These are phyloP conservation scores for Sphagnum magellanicum DNA, from an alignment of 228 moss, liverwort and hornwort species.

Conservation along the genomic window DNA sequence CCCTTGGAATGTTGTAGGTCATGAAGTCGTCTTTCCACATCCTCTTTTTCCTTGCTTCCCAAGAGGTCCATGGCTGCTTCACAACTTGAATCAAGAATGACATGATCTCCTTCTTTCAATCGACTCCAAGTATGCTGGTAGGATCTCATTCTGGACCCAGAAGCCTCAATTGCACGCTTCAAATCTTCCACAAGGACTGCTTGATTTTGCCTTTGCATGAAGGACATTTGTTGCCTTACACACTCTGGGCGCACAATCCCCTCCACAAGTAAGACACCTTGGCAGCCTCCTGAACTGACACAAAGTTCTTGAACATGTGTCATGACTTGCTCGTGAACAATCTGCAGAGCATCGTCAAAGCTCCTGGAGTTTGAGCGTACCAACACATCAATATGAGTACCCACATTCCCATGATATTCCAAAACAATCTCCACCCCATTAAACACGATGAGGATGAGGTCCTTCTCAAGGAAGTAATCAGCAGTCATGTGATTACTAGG, in stretches of 20 bases:
- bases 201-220: constrained; percentile 3
- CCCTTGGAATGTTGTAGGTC: not conserved
- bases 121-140: not conserved
- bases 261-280: not conserved
- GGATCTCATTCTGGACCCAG: not conserved
- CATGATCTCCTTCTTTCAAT: not conserved
- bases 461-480: not conserved
- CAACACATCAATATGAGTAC: constrained; percentile 2
- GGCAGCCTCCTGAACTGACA: not conserved
- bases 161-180: not conserved
- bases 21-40: not conserved
- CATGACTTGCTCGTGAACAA: not conserved
- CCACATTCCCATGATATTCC: not conserved
- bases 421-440: not conserved
- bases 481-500: not conserved
- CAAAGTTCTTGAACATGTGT: not conserved
- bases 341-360: not conserved
- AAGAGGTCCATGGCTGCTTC: not conserved
- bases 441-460: not conserved
- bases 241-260: not conserved
- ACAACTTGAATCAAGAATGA: not conserved
- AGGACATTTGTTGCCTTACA: not conserved
- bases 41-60: not conserved
- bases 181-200: constrained; percentile 2
- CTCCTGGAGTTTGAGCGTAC: not conserved